Base-by-base conservation (phyloP, 495 filamentous ascomycete genomes). In the Aspergillus olivimuriae region DNA sequence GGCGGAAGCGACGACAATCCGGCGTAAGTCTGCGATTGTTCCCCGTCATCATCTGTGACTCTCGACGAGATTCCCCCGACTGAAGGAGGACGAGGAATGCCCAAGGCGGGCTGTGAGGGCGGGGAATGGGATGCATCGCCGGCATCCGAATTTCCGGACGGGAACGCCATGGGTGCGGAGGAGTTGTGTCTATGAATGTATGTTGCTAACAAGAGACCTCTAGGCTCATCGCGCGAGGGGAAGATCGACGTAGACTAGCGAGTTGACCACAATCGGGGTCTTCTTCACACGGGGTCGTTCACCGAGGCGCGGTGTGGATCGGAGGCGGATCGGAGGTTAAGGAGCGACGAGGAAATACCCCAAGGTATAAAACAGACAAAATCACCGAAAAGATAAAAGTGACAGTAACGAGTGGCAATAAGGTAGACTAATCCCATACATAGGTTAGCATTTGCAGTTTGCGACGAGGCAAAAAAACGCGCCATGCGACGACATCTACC, bases 11-110 rank as follows among this genome's bases (percentile, higher is more conserved):
- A 65, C 24, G 68, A 70, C 26, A 69, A 69, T 16, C 53, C 52
- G 4, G 66, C 66, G 23, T 52, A 61, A 21, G 72, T 61, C 19
- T 61, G 57, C 17, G 70, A 61, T 38, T 62, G 48, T 23, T 75
- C 70, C 4, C 65, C 74, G 65, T 76, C 71, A 42, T 76, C 72
- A 57, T 92, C 86, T 8, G 87, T 92, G 75, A 91, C 84, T 48
- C 84, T 82, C 34, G 86, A 91, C 11, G 88, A 94, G 23, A 94
- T 86, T 40, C 88, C 74, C 36, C 66, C 66, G 20, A 73, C 60
- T 4, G 69, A 73, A 22, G 67, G 69, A 42, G 69, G 66, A 8
- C 67, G 64, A 54, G 67, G 69, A 21, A 73, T 62, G 2, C 66
- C 68, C 36, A 70, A 39, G 19, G 50, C 57, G 68, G 66, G 57